phyloP scores from a whole-genome alignment of 2,329 filamentous ascomycete genomes.

The Metarhizium robertsii region DNA sequence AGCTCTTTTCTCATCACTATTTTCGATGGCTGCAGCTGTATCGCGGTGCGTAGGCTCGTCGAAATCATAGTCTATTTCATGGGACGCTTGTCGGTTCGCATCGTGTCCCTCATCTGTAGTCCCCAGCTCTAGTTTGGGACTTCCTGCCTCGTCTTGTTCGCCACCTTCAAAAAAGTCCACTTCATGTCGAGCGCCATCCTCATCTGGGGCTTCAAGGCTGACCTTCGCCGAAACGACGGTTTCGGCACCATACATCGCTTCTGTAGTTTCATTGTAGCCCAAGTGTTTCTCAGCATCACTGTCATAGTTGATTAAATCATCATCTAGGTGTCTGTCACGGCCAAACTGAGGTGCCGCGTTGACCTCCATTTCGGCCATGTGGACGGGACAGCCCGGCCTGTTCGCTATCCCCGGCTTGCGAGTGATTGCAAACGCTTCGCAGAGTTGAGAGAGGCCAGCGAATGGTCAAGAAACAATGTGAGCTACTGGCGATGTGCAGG shows the following conservation, averaged over 20 bases:
- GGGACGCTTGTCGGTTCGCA: slow-evolving; percentile 9
- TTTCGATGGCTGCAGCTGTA: not conserved
- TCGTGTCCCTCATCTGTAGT: slow-evolving; percentile 5
- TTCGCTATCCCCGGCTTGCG: not conserved
- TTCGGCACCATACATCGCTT: not conserved
- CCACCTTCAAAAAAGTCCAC: slow-evolving; percentile 7
- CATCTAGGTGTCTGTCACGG: slow-evolving; percentile 16
- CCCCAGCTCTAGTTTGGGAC: slow-evolving; percentile 1
- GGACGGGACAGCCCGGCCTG: not conserved
- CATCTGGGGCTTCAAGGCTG: not conserved
- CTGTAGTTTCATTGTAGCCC: not conserved
- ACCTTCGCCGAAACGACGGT: not conserved
- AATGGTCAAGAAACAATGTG: no score
- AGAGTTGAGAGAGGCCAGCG: no score
- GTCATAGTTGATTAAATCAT: slow-evolving; percentile 30
- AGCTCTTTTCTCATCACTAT: not conserved
- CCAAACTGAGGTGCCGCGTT: slow-evolving; percentile 17
- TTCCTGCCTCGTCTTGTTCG: not conserved
- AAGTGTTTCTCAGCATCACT: slow-evolving; percentile 16
- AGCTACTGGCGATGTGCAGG: not conserved
- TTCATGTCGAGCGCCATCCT: slow-evolving; percentile 7
- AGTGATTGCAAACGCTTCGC: not conserved
- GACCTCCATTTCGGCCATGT: slow-evolving; percentile 23
- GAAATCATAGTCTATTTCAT: slow-evolving; percentile 30
- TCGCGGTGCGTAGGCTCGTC: slow-evolving; percentile 7